These are phyloP conservation scores for Rhododendron henanense DNA, from an alignment of 148 eudicot genomes.

Conservation along the genomic window DNA sequence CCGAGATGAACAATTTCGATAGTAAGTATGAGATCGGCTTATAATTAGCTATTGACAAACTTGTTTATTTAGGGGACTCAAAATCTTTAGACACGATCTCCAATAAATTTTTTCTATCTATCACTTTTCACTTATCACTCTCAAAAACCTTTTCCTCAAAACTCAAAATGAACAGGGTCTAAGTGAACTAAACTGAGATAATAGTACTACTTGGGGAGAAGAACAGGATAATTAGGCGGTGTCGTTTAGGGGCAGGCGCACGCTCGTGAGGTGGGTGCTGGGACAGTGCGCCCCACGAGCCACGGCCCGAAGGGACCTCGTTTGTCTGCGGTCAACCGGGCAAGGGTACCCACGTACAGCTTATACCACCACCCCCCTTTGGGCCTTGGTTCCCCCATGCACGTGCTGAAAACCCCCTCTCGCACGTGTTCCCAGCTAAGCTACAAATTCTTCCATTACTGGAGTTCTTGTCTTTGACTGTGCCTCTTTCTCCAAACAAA, in stretches of 20 bases:
- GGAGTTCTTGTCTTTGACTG: background rate
- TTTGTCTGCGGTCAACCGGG: constrained; percentile 69
- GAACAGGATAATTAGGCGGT: background rate
- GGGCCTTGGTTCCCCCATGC: constrained; percentile 20
- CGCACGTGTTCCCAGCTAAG: constrained; percentile 50
- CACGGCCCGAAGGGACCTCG: constrained; percentile 10
- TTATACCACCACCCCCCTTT: background rate
- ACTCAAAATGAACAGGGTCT: too few species aligned
- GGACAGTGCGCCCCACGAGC: constrained; percentile 18
- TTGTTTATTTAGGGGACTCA: too few species aligned
- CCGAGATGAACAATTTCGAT: background rate
- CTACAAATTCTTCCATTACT: background rate
- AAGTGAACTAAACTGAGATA: too few species aligned
- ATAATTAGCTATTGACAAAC: too few species aligned
- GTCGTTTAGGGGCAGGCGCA: constrained; percentile 24
- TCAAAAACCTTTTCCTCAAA: too few species aligned
- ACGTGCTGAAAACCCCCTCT: constrained; percentile 39
- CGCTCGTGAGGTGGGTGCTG: constrained; percentile 13
- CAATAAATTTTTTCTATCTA: too few species aligned
- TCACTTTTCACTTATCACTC: too few species aligned
- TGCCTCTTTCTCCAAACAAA: background rate
- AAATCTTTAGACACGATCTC: too few species aligned
- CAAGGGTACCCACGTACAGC: constrained; percentile 32
- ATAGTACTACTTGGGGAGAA: background rate
- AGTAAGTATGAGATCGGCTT: too few species aligned